Evolutionary conservation across 768 basidiomycete genomes (phyloP).

Genomic region (Phlegmacium glaucopus): DNA sequence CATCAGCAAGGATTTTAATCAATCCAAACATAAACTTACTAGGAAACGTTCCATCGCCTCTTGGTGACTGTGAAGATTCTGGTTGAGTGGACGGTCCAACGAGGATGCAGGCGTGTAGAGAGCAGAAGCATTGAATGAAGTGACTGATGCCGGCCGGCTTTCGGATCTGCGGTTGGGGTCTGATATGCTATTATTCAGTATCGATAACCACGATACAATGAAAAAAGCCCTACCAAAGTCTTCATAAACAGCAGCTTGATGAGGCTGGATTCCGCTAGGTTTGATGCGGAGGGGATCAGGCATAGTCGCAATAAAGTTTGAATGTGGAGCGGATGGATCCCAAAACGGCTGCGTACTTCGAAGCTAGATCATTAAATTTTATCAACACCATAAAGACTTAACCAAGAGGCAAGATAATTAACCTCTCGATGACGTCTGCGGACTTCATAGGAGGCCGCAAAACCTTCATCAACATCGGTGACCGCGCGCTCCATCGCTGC

Average conservation of each 20-base stretch:
- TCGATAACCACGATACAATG: slow-evolving; percentile 7
- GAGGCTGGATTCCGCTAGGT: slow-evolving; percentile 72
- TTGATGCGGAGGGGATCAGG: slow-evolving; percentile 91
- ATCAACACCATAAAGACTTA: not conserved
- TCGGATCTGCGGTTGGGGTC: slow-evolving; percentile 55
- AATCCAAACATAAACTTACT: slow-evolving; percentile 28
- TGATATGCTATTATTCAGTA: slow-evolving; percentile 31
- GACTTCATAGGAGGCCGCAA: slow-evolving; percentile 75
- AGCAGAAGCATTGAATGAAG: slow-evolving; percentile 53
- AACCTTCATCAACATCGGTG: slow-evolving; percentile 88
- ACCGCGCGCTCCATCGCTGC: slow-evolving; percentile 97
- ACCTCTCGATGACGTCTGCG: slow-evolving; percentile 88
- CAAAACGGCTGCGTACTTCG: slow-evolving; percentile 79
- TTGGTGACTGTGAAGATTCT: slow-evolving; percentile 56
- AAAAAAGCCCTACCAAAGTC: slow-evolving; percentile 68
- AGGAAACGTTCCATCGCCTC: slow-evolving; percentile 90
- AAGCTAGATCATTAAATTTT: slow-evolving; percentile 36
- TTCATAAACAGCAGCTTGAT: slow-evolving; percentile 89
- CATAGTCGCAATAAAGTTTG: slow-evolving; percentile 66
- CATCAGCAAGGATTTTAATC: slow-evolving; percentile 4
- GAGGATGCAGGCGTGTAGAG: slow-evolving; percentile 62
- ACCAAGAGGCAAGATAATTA: slow-evolving; percentile 15
- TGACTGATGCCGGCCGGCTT: slow-evolving; percentile 70
- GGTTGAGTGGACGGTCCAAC: slow-evolving; percentile 47
- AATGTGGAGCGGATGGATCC: slow-evolving; percentile 74